Evolutionary conservation across 129 eudicot species (phyloP).

Genomic region (Helianthus tuberosus): DNA sequence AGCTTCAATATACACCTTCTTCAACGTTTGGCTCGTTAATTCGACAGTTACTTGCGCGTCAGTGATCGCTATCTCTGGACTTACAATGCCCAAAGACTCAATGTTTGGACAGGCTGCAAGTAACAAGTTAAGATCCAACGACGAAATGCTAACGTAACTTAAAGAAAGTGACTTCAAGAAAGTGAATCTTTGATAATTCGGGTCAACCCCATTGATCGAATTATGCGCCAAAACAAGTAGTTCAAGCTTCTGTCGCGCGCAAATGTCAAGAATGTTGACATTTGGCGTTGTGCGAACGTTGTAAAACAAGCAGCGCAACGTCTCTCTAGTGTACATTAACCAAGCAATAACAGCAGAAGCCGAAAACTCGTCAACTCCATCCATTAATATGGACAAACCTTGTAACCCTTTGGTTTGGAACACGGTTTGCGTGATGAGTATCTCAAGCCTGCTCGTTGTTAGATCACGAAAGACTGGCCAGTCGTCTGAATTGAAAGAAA

Average conservation of each 20-base stretch:
- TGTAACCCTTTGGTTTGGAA: conserved; percentile 70
- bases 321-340: conserved; percentile 83
- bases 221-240: conserved; percentile 64
- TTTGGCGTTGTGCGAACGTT: conserved; percentile 73
- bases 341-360: conserved; percentile 84
- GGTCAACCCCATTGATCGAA: conserved; percentile 69
- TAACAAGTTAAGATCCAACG: conserved; percentile 64
- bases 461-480: conserved; percentile 76
- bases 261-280: conserved; percentile 79
- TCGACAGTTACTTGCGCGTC: conserved; percentile 72
- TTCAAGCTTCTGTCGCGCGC: conserved; percentile 72
- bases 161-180: conserved; percentile 61
- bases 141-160: conserved; percentile 74
- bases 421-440: conserved; percentile 72
- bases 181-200: conserved; percentile 64
- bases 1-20: conserved; percentile 65
- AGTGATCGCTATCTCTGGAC: conserved; percentile 69
- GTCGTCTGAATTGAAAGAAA: conserved; percentile 72
- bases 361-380: conserved; percentile 82
- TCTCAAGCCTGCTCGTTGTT: conserved; percentile 65
- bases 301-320: conserved; percentile 50
- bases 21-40: conserved; percentile 54
- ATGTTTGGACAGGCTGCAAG: conserved; percentile 73
- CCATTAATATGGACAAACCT: conserved; percentile 67
- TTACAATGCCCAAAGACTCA: conserved; percentile 59